phyloP scores from a whole-genome alignment of 352 stramenopile species.

The Globisporangium abappressorium region DNA sequence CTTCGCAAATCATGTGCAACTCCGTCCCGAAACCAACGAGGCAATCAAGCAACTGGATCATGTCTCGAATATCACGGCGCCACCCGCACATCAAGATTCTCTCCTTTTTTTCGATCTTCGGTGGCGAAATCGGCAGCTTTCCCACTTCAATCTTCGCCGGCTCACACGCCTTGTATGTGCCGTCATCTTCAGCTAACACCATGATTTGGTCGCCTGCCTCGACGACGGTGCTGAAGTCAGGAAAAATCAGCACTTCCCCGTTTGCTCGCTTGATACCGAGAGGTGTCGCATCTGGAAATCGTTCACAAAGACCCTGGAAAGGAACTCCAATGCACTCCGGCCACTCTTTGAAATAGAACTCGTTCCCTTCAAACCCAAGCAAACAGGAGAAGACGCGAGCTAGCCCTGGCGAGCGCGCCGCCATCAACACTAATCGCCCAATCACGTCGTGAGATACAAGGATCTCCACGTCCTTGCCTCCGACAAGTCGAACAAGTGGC shows the following conservation, averaged over 20 bases:
- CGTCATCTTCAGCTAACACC: constrained; percentile 85
- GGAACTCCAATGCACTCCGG: constrained; percentile 66
- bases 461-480: constrained; percentile 75
- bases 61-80: constrained; percentile 88
- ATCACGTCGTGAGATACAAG: constrained; percentile 90
- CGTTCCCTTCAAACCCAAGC: constrained; percentile 86
- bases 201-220: constrained; percentile 68
- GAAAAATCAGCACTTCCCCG: constrained; percentile 64
- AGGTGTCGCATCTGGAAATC: constrained; percentile 80
- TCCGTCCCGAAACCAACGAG: constrained; percentile 60
- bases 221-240: constrained; percentile 29
- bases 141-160: constrained; percentile 38
- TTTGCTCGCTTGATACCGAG: constrained; percentile 67
- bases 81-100: constrained; percentile 86
- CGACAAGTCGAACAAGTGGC: constrained; percentile 72
- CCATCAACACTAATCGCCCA: constrained; percentile 84
- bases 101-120: constrained; percentile 36
- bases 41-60: constrained; percentile 81
- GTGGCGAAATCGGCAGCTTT: constrained; percentile 21
- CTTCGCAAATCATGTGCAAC: constrained; percentile 81
- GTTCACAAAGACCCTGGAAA: constrained; percentile 63
- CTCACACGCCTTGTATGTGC: constrained; percentile 76
- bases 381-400: constrained; percentile 61
- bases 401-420: constrained; percentile 74
- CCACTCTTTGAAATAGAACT: constrained; percentile 90